phyloP scores from a whole-genome alignment of 2,329 filamentous ascomycete genomes.

The Chaetomium globosum region DNA sequence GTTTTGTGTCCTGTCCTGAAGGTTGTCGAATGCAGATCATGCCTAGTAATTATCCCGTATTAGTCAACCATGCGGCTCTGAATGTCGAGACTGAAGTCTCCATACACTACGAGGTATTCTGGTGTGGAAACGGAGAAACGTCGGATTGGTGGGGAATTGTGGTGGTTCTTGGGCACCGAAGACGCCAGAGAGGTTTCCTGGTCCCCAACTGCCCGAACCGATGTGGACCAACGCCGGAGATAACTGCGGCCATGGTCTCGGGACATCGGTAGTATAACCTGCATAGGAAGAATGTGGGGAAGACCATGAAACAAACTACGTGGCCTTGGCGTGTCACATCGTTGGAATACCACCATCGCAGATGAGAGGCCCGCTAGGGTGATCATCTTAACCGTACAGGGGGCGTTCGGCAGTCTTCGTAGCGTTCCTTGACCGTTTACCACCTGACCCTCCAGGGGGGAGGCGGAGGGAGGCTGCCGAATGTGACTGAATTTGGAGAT shows the following conservation, averaged over 20 bases:
- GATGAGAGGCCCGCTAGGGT: slow-evolving; percentile 2
- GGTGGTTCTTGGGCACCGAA: not conserved
- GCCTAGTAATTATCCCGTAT: not conserved
- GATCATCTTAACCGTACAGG: not conserved
- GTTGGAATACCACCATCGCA: not conserved
- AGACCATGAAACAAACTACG: slow-evolving; percentile 14
- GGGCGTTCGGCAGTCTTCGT: not conserved
- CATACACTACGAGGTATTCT: not conserved
- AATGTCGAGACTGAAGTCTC: not conserved
- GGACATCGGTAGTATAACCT: slow-evolving; percentile 9
- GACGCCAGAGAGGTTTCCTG: not conserved
- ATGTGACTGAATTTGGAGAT: slow-evolving; percentile 10
- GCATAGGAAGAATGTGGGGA: slow-evolving; percentile 9
- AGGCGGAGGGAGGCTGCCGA: slow-evolving; percentile 17
- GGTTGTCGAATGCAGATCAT: not conserved
- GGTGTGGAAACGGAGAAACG: slow-evolving; percentile 12
- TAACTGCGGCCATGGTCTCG: not conserved
- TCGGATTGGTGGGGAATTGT: slow-evolving; percentile 20
- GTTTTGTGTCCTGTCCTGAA: not conserved
- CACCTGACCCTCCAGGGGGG: not conserved
- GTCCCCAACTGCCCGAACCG: not conserved
- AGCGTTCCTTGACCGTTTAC: not conserved
- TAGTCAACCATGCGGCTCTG: not conserved
- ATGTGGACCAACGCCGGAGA: not conserved
- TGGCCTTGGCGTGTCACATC: slow-evolving; percentile 21